A percentile compares a stretch with the other conserved stretches of the same genome.
Conservation (phyloP, 1,139 yeast genomes). For the Debaryomyces sp. region DNA sequence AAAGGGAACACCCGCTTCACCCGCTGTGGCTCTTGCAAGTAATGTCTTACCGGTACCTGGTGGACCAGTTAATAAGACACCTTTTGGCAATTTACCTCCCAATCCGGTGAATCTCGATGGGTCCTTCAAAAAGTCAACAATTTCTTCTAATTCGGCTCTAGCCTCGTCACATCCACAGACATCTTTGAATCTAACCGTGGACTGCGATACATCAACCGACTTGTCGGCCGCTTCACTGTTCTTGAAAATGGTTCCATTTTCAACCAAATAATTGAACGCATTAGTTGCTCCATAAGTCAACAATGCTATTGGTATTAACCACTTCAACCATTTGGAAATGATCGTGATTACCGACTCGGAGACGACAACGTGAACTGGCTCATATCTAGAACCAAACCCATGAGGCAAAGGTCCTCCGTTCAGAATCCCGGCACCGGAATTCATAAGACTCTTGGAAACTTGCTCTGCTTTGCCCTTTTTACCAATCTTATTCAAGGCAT, state of each 20-base stretch:
- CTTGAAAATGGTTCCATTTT: conserved; percentile 81
- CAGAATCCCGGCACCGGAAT: conserved; percentile 20
- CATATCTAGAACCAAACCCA: conserved; percentile 55
- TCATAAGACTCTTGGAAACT: conserved; percentile 37
- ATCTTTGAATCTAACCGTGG: conserved; percentile 86
- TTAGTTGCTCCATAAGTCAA: conserved; percentile 73
- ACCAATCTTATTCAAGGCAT: conserved; percentile 79
- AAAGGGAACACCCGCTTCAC: conserved; percentile 99
- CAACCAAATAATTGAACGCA: conserved; percentile 77
- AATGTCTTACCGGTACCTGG: conserved; percentile 99
- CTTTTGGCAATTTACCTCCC: conserved; percentile 97
- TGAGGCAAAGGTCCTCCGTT: conserved; percentile 26
- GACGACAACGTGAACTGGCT: conserved; percentile 89
- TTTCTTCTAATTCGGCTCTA: conserved; percentile 92
- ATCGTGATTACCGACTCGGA: conserved; percentile 80
- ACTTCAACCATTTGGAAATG: conserved; percentile 84
- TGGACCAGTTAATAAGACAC: conserved; percentile 95
- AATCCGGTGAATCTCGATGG: conserved; percentile 95
- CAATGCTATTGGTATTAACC: conserved; percentile 82
- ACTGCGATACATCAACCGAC: conserved; percentile 80
- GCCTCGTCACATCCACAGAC: conserved; percentile 99
- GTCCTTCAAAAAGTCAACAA: conserved; percentile 93
- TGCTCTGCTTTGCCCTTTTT: conserved; percentile 76
- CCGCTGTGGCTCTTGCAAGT: conserved; percentile 97
- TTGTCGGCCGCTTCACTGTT: conserved; percentile 75